Conservation (phyloP, 2,329 filamentous ascomycete genomes). For the Ophiostoma tasmaniense region DNA sequence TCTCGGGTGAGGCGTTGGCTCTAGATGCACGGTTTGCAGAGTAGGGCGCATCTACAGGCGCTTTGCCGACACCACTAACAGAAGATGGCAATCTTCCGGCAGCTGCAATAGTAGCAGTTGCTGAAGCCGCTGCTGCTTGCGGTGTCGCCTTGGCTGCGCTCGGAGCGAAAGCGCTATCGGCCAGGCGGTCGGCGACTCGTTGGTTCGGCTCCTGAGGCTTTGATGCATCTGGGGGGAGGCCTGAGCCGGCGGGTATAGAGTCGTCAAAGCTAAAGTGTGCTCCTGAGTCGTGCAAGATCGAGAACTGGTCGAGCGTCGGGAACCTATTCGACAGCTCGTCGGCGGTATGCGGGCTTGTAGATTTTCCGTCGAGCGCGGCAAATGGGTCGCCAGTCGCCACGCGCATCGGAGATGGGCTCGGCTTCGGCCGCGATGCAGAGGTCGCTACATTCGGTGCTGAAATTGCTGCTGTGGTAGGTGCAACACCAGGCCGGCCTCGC, state of each 20-base stretch:
- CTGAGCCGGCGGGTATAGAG: slow-evolving; percentile 31
- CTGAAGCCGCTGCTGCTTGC: slow-evolving; percentile 15
- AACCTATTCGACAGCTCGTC: slow-evolving; percentile 84
- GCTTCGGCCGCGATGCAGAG: slow-evolving; percentile 31
- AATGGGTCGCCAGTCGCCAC: slow-evolving; percentile 75
- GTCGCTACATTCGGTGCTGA: slow-evolving; percentile 25
- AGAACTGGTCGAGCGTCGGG: slow-evolving; percentile 87
- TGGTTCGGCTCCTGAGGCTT: slow-evolving; percentile 45
- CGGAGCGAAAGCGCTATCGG: slow-evolving; percentile 72
- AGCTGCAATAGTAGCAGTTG: slow-evolving; percentile 9
- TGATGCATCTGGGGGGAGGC: slow-evolving; percentile 20
- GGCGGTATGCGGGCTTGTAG: slow-evolving; percentile 37
- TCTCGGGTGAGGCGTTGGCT: slow-evolving; percentile 19
- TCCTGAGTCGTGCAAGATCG: slow-evolving; percentile 76
- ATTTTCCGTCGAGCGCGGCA: slow-evolving; percentile 70
- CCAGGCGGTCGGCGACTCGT: slow-evolving; percentile 65
- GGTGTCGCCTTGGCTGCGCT: slow-evolving; percentile 26
- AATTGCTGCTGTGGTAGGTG: slow-evolving; percentile 31
- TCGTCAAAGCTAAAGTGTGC: slow-evolving; percentile 76
- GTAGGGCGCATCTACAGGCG: neutral
- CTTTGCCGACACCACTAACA: neutral
- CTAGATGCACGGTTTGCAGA: neutral
- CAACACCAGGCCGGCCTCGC: slow-evolving; percentile 60
- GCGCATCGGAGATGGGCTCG: slow-evolving; percentile 59
- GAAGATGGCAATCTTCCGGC: slow-evolving; percentile 3